phyloP scores from a whole-genome alignment of 2,329 filamentous ascomycete genomes.

The Cephalotrichum gorgonifer region DNA sequence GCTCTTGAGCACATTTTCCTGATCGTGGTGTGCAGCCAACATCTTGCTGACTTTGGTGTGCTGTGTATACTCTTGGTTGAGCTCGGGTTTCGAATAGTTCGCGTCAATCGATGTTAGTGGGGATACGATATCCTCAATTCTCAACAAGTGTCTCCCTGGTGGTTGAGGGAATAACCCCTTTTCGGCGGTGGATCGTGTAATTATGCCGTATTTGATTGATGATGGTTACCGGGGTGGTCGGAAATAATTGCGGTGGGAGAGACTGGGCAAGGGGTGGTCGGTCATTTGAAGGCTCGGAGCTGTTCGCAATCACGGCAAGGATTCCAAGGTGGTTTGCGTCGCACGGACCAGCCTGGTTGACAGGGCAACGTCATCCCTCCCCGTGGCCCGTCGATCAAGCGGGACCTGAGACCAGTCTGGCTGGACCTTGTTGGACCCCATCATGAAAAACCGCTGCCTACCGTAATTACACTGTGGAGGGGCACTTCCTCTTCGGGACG shows the following conservation, averaged over 20 bases:
- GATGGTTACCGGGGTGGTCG: neutral
- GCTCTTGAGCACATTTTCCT: conserved; percentile 75
- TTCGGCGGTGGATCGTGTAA: neutral
- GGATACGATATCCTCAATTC: no score
- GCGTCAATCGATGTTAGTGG: neutral
- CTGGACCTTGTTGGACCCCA: neutral
- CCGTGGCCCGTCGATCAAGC: conserved; percentile 5
- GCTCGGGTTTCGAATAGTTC: neutral
- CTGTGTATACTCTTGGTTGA: neutral
- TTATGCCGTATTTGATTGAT: neutral
- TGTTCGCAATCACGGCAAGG: neutral
- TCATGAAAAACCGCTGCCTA: neutral
- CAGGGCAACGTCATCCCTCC: neutral
- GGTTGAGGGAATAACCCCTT: neutral
- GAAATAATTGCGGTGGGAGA: no score
- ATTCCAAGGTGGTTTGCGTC: neutral
- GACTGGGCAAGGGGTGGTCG: conserved; percentile 1
- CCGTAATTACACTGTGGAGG: neutral
- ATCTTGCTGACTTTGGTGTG: conserved; percentile 30
- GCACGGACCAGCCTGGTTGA: conserved; percentile 4
- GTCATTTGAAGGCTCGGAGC: neutral
- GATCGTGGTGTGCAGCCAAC: conserved; percentile 70
- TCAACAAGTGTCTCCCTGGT: neutral
- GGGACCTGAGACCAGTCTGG: conserved; percentile 3
- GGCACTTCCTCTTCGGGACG: conserved; percentile 1